phyloP scores from a whole-genome alignment of 116 monocot species.

The Trichopus zeylanicus region DNA sequence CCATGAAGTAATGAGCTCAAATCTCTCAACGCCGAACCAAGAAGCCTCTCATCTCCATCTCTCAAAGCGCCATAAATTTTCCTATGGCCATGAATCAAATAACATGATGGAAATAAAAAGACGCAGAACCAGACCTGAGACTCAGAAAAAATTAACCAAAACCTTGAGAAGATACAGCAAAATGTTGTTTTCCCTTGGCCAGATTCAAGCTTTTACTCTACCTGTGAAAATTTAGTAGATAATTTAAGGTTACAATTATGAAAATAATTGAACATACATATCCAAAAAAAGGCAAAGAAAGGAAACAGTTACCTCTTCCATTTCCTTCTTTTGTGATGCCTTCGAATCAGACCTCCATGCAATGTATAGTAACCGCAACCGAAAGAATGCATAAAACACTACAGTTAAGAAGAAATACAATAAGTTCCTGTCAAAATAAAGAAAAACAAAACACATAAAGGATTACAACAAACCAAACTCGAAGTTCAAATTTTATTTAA shows the following conservation, averaged over 20 bases:
- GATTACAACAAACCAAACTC: too few species aligned
- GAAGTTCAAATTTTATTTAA: too few species aligned
- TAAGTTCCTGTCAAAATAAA: too few species aligned
- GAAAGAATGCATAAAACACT: slow-evolving; percentile 96
- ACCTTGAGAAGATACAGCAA: slow-evolving; percentile 86
- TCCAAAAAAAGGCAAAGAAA: neutral
- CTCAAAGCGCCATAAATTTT: too few species aligned
- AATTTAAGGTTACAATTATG: neutral
- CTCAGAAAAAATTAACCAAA: too few species aligned
- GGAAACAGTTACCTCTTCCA: slow-evolving; percentile 77
- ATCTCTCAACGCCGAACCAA: too few species aligned
- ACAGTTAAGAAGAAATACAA: neutral
- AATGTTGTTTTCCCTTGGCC: slow-evolving; percentile 81
- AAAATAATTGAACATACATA: neutral
- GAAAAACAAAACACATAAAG: neutral
- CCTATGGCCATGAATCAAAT: too few species aligned
- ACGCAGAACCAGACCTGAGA: too few species aligned
- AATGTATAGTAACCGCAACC: slow-evolving; percentile 89
- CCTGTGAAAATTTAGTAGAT: slow-evolving; percentile 26
- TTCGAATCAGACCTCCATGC: slow-evolving; percentile 91
- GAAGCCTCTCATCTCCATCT: too few species aligned
- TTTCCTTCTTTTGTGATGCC: slow-evolving; percentile 94
- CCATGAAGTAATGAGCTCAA: too few species aligned
- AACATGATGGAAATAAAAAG: too few species aligned
- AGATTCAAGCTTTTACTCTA: slow-evolving; percentile 92